Evolutionary conservation across 345 rosid genomes (phyloP), one percentile per base, ranked within the genome.

Genomic region (Melastoma malabathricum): DNA sequence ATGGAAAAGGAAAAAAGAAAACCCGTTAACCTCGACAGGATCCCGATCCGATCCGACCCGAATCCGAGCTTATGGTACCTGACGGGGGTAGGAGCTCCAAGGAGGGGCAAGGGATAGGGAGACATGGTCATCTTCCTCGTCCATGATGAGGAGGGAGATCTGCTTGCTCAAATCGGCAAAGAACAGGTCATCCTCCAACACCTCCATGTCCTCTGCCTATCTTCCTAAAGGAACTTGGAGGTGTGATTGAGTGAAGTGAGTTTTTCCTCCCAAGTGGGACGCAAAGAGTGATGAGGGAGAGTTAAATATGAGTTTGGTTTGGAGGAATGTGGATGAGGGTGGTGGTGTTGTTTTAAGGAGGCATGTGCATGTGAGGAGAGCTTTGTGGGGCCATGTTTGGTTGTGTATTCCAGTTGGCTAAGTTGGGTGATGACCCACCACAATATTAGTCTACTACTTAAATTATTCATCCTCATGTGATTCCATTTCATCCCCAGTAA

Each of bases 91-190:
- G 47, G 96, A 64, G 48, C 62, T 64, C 64, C 51, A 56, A 15
- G 49, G 59, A 41, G 75, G 62, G 59, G 74, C 71, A 41, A 82
- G 72, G 60, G 65, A 75, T 39, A 82, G 72, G 60, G 65, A 75
- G 23, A 81, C 81, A 48, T 89, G 88, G 56, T 77, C 94, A 41
- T 89, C 95, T 12, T 89, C 97, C 29, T 89, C 97, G 10, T 63
- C 98, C 92, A 77, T 86, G 69, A 90, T 86, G 16, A 90, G 87
- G 54, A 90, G 92, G 64, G 96, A 84, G 61, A 90, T 84, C 62
- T 69, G 94, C 79, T 67, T 84, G 83, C 89, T 86, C 31, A 90
- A 70, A 72, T 90, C 96, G 54, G 96, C 96, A 62, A 84, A 90
- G 64, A 72, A 75, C 68, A 80, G 48, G 64, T 86, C 98, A 76